Evolutionary conservation across 176 grass and related monocot genomes (phyloP), one percentile per base, ranked within the genome.

Genomic region (Canna indica): DNA sequence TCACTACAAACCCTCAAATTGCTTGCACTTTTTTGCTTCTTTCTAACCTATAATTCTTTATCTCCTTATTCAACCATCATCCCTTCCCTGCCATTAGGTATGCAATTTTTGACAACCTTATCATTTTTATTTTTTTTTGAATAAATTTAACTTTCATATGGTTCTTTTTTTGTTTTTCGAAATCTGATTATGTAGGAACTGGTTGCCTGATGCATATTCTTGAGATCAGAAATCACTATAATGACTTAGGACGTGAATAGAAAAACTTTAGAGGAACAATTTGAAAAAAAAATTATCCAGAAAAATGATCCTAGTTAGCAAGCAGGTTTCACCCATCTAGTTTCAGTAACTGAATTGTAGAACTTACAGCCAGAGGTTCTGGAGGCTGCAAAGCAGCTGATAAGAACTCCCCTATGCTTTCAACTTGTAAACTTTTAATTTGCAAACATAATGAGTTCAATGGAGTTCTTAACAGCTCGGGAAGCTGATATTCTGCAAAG

Each of bases 381-480:
- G 93, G 88, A 81, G 93, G 89, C 72, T 97, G 88, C 66, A 97
- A 78, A 30, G 93, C 88, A 74, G 93, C 85, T 53, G 86, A 97
- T 59, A 97, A 75, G 28, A 97, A 97, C 47, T 90, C 83, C 46
- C 88, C 89, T 61, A 97, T 97, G 64, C 79, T 87, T 56, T 72
- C 86, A 64, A 97, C 76, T 75, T 97, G 88, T 79, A 97, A 79
- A 78, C 93, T 90, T 79, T 92, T 97, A 85, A 97, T 97, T 75
- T 97, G 88, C 84, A 97, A 90, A 79, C 88, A 92, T 71, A 97
- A 80, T 36, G 88, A 97, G 73, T 97, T 97, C 47, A 97, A 85
- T 75, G 88, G 88, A 77, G 88, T 92, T 81, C 86, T 89, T 69
- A 97, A 86, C 79, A 97, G 84, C 77, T 97, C 88, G 0, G 88